Evolutionary conservation across 768 basidiomycete species (phyloP).

Genomic region (Leccinellum rugosiceps): DNA sequence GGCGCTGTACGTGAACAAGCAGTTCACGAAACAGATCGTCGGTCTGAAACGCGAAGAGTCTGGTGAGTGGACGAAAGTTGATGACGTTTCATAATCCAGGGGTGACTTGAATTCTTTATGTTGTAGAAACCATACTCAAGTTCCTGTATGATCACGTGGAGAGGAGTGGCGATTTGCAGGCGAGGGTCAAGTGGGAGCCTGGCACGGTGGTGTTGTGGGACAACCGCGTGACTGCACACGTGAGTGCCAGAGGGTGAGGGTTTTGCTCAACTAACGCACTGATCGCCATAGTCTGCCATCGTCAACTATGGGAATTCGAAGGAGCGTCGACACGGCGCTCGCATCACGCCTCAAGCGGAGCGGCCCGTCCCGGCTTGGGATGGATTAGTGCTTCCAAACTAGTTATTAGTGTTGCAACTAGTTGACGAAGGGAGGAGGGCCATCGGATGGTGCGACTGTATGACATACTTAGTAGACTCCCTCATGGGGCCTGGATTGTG

Average conservation of each 20-base stretch:
- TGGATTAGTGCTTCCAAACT: conserved; percentile 39
- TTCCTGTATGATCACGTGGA: conserved; percentile 76
- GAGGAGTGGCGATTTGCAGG: conserved; percentile 74
- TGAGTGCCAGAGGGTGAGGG: conserved; percentile 30
- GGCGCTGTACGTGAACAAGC: conserved; percentile 81
- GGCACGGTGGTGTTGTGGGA: conserved; percentile 83
- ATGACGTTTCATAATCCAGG: conserved; percentile 1
- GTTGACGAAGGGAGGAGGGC: too few relatives aligned
- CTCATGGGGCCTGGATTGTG: too few relatives aligned
- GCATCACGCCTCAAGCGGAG: conserved; percentile 83
- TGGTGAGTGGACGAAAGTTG: conserved; percentile 42
- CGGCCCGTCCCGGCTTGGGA: conserved; percentile 64
- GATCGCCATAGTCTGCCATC: conserved; percentile 55
- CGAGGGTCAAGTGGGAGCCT: conserved; percentile 72
- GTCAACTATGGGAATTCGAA: conserved; percentile 65
- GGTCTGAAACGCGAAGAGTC: conserved; percentile 84
- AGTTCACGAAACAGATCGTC: conserved; percentile 78
- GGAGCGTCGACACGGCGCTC: conserved; percentile 71
- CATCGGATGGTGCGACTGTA: too few relatives aligned
- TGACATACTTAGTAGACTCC: too few relatives aligned
- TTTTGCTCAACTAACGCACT: not conserved
- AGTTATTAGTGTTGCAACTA: too few relatives aligned
- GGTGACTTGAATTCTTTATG: not conserved
- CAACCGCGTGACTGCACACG: conserved; percentile 69
- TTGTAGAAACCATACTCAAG: conserved; percentile 56